These are phyloP conservation scores for Colletotrichum higginsianum DNA, from an alignment of 2,329 filamentous ascomycete species.

Conservation along the genomic window DNA sequence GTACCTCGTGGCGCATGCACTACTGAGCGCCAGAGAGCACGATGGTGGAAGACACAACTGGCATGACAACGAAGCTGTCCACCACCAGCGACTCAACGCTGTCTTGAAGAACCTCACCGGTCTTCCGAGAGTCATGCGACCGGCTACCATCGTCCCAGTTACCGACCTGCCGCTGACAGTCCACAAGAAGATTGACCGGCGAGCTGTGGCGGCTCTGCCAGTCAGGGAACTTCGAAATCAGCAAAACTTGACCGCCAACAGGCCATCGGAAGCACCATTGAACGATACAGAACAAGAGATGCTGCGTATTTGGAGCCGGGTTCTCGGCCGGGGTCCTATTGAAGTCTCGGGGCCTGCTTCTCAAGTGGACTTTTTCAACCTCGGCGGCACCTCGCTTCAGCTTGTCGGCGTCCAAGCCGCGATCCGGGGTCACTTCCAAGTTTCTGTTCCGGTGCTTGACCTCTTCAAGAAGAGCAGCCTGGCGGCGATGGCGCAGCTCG, in stretches of 20 bases:
- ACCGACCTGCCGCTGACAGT: not conserved
- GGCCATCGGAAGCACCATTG: not conserved
- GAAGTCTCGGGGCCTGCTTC: slow-evolving; percentile 45
- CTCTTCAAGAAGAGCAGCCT: slow-evolving; percentile 58
- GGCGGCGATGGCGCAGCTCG: slow-evolving; percentile 52
- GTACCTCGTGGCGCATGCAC: slow-evolving; percentile 50
- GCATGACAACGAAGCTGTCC: not conserved
- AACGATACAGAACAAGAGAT: slow-evolving; percentile 1
- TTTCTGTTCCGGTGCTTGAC: slow-evolving; percentile 51
- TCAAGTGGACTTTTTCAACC: slow-evolving; percentile 56
- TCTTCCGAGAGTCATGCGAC: slow-evolving; percentile 9
- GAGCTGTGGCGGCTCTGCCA: not conserved
- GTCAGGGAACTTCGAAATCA: not conserved
- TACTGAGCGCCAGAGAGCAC: slow-evolving; percentile 35
- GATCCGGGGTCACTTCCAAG: slow-evolving; percentile 52
- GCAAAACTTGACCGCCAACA: too few species aligned
- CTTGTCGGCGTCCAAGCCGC: slow-evolving; percentile 54
- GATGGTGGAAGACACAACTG: not conserved
- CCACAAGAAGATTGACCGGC: slow-evolving; percentile 9
- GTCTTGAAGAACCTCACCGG: not conserved
- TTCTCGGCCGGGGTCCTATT: not conserved
- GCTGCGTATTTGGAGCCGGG: not conserved
- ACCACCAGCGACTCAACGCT: too few species aligned
- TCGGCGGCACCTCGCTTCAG: slow-evolving; percentile 59
- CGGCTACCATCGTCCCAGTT: not conserved